Base-by-base conservation (phyloP, 306 rosid genomes). In the Cicer yamashitae region DNA sequence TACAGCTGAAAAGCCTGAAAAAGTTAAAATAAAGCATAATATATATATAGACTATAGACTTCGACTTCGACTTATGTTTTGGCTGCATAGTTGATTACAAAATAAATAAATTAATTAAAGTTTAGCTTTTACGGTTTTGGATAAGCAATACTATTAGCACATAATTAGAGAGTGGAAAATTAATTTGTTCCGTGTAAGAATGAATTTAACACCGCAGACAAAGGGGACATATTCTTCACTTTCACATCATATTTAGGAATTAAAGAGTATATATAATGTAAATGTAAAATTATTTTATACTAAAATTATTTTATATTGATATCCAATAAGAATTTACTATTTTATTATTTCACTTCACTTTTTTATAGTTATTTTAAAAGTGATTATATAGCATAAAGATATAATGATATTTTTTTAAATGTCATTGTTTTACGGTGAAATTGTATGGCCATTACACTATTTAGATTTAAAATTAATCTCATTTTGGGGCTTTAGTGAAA, bases 41-140 rank as follows among this genome's bases (percentile, higher is more conserved):
- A 11, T 45, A 11, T 46, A 8, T 1, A 62, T 48, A 82, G 51
- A 48, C 57, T 59, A 51, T 12, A 66, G n/a, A n/a, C n/a, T n/a
- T n/a, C n/a, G n/a, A n/a, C n/a, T n/a, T n/a, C n/a, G 59, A 74
- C 80, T 69, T 61, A 10, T n/a, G 68, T 41, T 53, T 73, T 68
- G 77, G 69, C 38, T 25, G 11, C 39, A 5, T 41, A 45, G 14
- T 37, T 45, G 8, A 66, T 13, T 7, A 58, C 43, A 73, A 51
- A 54, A 13, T 9, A 71, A 73, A 22, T 20, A 71, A 10, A 79
- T 9, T 13, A 46, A 80, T 47, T 48, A 22, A 48, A 39, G 15
- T 20, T 9, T 59, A 60, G 22, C 37, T 50, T 17, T 44, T 46
- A 70, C 30, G 67, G 67, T 41, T 77, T 58, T 48, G 7, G 79